A percentile compares a stretch with the other conserved stretches of the same genome.
Evolutionary conservation across 352 stramenopile species (phyloP).

Genomic region (Phytopythium sindhum): DNA sequence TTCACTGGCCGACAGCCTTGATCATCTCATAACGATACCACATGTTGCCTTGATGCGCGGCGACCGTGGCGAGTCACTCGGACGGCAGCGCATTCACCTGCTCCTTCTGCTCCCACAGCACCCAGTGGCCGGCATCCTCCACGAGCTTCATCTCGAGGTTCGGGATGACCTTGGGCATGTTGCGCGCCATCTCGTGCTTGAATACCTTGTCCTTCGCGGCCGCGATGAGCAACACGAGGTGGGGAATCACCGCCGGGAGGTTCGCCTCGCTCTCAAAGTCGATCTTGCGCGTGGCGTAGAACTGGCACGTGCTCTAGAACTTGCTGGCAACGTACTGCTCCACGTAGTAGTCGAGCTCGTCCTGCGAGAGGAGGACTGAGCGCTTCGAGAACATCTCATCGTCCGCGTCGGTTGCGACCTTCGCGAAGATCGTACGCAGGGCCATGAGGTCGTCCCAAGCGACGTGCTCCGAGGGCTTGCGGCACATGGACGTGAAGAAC

Average conservation of each 20-base stretch:
- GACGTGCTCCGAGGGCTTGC: slow-evolving; percentile 34
- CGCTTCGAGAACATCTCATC: slow-evolving; percentile 33
- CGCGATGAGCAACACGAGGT: slow-evolving; percentile 60
- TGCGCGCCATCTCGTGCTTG: slow-evolving; percentile 43
- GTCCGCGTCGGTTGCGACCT: slow-evolving; percentile 26
- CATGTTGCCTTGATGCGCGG: slow-evolving; percentile 14
- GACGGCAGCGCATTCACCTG: slow-evolving; percentile 34
- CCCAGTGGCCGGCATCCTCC: slow-evolving; percentile 56
- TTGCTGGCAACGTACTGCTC: slow-evolving; percentile 43
- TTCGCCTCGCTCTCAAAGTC: slow-evolving; percentile 51
- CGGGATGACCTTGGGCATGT: slow-evolving; percentile 50
- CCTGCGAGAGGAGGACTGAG: slow-evolving; percentile 42
- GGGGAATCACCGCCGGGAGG: slow-evolving; percentile 25
- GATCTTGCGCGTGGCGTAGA: slow-evolving; percentile 54
- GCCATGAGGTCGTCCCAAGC: slow-evolving; percentile 9
- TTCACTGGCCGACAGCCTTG: neutral
- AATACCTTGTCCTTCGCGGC: slow-evolving; percentile 54
- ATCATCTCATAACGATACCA: too few species aligned
- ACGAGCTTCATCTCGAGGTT: slow-evolving; percentile 51
- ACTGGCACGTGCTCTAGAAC: slow-evolving; percentile 57
- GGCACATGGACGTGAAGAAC: slow-evolving; percentile 51
- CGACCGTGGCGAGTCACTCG: slow-evolving; percentile 35
- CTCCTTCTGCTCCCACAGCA: slow-evolving; percentile 54
- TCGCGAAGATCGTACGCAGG: slow-evolving; percentile 10
- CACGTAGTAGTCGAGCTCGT: slow-evolving; percentile 64